These are phyloP conservation scores for Pseudonitzschia multistriata DNA, from an alignment of 108 stramenopile species.

Conservation along the genomic window DNA sequence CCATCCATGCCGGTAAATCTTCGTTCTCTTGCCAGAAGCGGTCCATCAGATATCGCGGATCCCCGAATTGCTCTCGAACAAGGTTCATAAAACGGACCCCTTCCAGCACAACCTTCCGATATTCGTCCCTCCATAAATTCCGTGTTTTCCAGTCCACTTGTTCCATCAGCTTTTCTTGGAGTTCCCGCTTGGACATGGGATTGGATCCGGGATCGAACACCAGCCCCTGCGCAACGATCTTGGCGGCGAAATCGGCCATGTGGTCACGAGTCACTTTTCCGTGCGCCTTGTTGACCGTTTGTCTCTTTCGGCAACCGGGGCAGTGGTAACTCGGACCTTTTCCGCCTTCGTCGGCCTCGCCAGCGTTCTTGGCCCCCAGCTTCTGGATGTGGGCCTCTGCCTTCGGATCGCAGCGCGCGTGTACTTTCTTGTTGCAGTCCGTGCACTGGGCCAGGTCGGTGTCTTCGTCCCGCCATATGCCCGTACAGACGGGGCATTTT, in stretches of 20 bases:
- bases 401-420: conserved; percentile 35
- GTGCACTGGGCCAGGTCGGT: conserved; percentile 43
- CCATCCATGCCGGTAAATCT: conserved; percentile 54
- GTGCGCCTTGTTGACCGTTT: conserved; percentile 19
- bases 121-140: conserved; percentile 60
- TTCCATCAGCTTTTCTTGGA: conserved; percentile 48
- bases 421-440: conserved; percentile 35
- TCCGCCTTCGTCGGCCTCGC: conserved; percentile 8
- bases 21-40: conserved; percentile 38
- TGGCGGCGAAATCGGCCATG: conserved; percentile 35
- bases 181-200: conserved; percentile 21
- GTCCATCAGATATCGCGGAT: conserved; percentile 42
- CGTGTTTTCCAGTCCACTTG: conserved; percentile 55
- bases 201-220: conserved; percentile 13
- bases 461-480: conserved; percentile 47
- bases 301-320: conserved; percentile 36
- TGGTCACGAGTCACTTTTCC: conserved; percentile 35
- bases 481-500: conserved; percentile 48
- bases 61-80: conserved; percentile 33
- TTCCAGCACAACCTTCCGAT: conserved; percentile 45
- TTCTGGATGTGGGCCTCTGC: conserved; percentile 28
- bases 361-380: not conserved
- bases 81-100: conserved; percentile 40
- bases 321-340: conserved; percentile 38
- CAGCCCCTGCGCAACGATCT: conserved; percentile 25